Percentiles rank a stretch among this genome's conserved stretches.
Conservation (phyloP, 2,329 filamentous ascomycete genomes). For the Botrytis fabae region DNA sequence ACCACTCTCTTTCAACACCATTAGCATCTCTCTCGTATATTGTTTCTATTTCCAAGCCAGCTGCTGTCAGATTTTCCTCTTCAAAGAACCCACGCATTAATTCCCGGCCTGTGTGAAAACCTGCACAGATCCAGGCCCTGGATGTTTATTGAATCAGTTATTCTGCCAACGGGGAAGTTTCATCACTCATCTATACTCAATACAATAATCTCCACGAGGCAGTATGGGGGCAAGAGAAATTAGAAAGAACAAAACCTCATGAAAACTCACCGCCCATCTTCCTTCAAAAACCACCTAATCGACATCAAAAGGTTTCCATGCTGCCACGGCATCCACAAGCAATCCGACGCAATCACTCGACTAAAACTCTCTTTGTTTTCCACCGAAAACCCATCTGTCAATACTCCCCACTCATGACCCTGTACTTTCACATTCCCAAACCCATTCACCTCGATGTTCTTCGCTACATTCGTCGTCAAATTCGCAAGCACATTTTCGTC, state of each 20-base stretch:
- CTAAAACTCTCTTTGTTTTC: conserved; percentile 50
- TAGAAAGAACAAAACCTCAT: background rate
- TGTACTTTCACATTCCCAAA: conserved; percentile 48
- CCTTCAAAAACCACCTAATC: conserved; percentile 61
- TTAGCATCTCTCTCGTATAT: conserved; percentile 71
- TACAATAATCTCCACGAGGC: background rate
- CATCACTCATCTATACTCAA: background rate
- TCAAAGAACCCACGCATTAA: conserved; percentile 68
- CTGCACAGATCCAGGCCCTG: conserved; percentile 62
- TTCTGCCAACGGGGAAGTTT: background rate
- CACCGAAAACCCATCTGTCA: conserved; percentile 32
- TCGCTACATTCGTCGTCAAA: conserved; percentile 56
- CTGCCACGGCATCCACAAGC: conserved; percentile 73
- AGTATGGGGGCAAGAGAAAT: background rate
- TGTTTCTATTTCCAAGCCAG: conserved; percentile 59
- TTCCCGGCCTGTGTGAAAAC: conserved; percentile 69
- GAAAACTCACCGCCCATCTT: conserved; percentile 42
- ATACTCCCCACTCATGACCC: conserved; percentile 67
- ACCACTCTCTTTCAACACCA: conserved; percentile 62
- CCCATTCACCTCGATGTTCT: conserved; percentile 44
- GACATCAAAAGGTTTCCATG: conserved; percentile 65
- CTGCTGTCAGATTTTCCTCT: conserved; percentile 46
- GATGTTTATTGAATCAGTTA: conserved; percentile 13
- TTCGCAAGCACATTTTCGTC: conserved; percentile 58
- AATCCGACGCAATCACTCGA: conserved; percentile 69